Evolutionary conservation across 495 filamentous ascomycete species (phyloP).

Genomic region (Penicillium malachiteum): DNA sequence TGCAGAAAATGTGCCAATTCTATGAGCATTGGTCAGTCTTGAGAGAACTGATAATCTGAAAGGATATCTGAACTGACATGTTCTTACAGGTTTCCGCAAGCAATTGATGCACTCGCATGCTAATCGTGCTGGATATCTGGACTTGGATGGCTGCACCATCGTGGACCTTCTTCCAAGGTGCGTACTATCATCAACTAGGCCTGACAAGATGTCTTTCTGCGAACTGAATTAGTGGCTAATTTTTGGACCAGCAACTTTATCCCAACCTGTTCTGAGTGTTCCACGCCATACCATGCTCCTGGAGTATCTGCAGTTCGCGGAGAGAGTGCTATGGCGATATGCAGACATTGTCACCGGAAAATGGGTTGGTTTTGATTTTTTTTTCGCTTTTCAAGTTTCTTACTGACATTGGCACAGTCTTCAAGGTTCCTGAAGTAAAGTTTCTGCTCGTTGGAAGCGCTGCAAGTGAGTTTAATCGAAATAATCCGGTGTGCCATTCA

Average conservation of each 20-base stretch:
- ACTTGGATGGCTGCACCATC: conserved; percentile 74
- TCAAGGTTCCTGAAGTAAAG: conserved; percentile 77
- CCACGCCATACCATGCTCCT: conserved; percentile 59
- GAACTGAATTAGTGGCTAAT: not conserved
- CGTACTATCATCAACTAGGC: conserved; percentile 4
- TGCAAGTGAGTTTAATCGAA: conserved; percentile 29
- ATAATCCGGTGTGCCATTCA: not conserved
- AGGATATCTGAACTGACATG: not conserved
- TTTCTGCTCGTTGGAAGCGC: conserved; percentile 70
- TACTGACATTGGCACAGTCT: conserved; percentile 32
- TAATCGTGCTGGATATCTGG: conserved; percentile 77
- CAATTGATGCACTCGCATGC: conserved; percentile 78
- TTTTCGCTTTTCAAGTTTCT: not conserved
- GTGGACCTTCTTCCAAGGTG: conserved; percentile 79
- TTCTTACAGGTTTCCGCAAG: conserved; percentile 57
- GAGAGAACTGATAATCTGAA: not conserved
- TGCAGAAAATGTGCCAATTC: conserved; percentile 78
- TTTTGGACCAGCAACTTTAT: conserved; percentile 62
- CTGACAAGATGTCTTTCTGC: not conserved
- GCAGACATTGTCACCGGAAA: conserved; percentile 77
- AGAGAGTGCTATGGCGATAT: conserved; percentile 73
- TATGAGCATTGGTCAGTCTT: conserved; percentile 54
- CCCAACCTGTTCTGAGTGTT: conserved; percentile 80
- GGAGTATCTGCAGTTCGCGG: conserved; percentile 72
- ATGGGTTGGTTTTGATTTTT: conserved; percentile 59